phyloP scores from a whole-genome alignment of 345 rosid genomes.

The Sonneratia caseolaris region DNA sequence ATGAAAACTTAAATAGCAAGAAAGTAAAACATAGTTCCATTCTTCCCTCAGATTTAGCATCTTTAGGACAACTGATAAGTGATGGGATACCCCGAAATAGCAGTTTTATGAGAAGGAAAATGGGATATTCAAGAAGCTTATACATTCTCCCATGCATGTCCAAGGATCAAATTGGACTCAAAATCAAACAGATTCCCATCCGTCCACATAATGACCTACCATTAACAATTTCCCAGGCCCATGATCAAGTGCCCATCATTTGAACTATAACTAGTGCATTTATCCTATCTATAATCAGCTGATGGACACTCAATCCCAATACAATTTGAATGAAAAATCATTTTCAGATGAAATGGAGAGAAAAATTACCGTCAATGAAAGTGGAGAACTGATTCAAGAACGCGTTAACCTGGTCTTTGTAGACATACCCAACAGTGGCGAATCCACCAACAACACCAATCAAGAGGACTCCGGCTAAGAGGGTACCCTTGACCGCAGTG shows the following conservation, averaged over 20 bases:
- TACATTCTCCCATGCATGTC: not conserved
- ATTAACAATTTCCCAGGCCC: not conserved
- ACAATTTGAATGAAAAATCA: not conserved
- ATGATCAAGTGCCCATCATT: not conserved
- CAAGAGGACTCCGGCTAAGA: slow-evolving; percentile 75
- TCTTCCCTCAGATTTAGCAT: no score
- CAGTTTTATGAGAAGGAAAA: no score
- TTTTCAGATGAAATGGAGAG: no score
- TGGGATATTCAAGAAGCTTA: not conserved
- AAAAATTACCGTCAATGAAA: slow-evolving; percentile 60
- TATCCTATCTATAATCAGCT: not conserved
- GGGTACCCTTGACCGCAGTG: slow-evolving; percentile 64
- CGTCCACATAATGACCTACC: not conserved
- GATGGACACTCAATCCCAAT: not conserved
- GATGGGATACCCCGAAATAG: not conserved
- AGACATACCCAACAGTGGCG: slow-evolving; percentile 57
- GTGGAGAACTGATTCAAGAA: slow-evolving; percentile 76
- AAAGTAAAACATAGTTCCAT: no score
- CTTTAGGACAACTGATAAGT: not conserved
- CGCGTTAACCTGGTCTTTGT: slow-evolving; percentile 71
- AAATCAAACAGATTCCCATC: not conserved
- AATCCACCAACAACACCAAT: slow-evolving; percentile 87
- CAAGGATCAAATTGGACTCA: not conserved
- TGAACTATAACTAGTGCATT: not conserved
- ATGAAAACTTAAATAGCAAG: no score